These are phyloP conservation scores for Penstemon eatonii DNA, from an alignment of 257 asterid species.

Conservation along the genomic window DNA sequence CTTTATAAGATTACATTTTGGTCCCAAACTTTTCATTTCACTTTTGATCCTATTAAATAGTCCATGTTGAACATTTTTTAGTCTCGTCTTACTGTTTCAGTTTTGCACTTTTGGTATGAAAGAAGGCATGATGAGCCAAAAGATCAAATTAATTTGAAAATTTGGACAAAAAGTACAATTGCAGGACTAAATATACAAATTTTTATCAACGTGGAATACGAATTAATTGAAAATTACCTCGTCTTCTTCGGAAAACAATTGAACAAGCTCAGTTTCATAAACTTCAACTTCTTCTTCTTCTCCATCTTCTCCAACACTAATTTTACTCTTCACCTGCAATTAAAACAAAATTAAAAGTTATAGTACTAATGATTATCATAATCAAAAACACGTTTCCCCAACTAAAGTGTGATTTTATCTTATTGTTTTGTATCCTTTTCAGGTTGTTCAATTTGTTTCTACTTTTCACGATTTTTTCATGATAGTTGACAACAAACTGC, in stretches of 20 bases:
- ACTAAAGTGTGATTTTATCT: conserved; percentile 22
- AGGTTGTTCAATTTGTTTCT: conserved; percentile 47
- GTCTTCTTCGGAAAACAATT: conserved; percentile 77
- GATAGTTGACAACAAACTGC: conserved; percentile 35
- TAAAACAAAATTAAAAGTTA: background rate
- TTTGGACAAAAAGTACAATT: too few species aligned
- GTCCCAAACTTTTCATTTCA: too few species aligned
- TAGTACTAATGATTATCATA: conserved; percentile 2
- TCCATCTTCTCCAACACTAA: conserved; percentile 40
- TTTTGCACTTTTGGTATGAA: too few species aligned
- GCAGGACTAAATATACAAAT: too few species aligned
- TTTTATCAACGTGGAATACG: too few species aligned
- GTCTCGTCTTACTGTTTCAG: too few species aligned
- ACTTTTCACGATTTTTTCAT: conserved; percentile 50
- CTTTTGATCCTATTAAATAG: too few species aligned
- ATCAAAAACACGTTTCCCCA: background rate
- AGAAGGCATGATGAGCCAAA: too few species aligned
- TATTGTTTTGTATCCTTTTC: conserved; percentile 22
- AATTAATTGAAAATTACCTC: conserved; percentile 51
- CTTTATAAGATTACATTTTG: too few species aligned
- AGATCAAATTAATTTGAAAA: too few species aligned
- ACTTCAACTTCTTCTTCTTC: conserved; percentile 55
- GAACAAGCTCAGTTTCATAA: conserved; percentile 69
- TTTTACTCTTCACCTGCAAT: conserved; percentile 53
- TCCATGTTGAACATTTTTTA: too few species aligned